Base-by-base conservation (phyloP, 768 basidiomycete genomes). In the Butyriboletus loyo region DNA sequence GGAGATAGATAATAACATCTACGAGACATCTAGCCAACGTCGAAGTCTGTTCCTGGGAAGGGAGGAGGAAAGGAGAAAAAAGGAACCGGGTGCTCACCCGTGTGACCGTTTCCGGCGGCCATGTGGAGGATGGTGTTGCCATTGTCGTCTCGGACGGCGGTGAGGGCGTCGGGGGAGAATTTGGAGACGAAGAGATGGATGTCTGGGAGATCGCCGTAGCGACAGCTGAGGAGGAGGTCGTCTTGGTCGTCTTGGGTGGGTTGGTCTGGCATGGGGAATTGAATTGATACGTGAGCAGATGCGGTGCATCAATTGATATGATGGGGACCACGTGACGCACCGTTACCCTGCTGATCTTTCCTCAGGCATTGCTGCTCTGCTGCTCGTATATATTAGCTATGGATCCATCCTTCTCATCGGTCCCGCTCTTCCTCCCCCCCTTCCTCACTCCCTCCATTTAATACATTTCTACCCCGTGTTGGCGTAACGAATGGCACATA, bases 121-220 rank as follows among this genome's bases (percentile, higher is more conserved):
- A 96, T 96, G 68, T 97, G 94, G 35, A 97, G 72, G 36, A 85
- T 72, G 2, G 80, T 84, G 73, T 93, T 97, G 35, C 81, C 86
- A 64, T 88, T 81, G 38, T 85, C 85, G 72, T 96, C 94, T 37
- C 76, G 79, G 13, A 83, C 70, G 34, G 67, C 64, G 35, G 70
- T 69, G 13, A 91, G 71, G 0, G 77, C 52, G 6, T 72, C 72
- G 2, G 71, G 51, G 10, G 88, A 85, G 66, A 83, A 87, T 34
- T 74, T 72, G 21, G 77, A 67, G 25, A 89, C 72, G 57, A 89
- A 95, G 4, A 73, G 72, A 40, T 84, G 76, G 35, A 92, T 76
- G 59, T 94, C 90, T 42, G 87, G 82, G 50, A 92, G 71, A 57
- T 96, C 93, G 36, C 94, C 94, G 68, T 92, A 96, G 66, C 94